Evolutionary conservation across 345 rosid species (phyloP), one percentile per base, ranked within the genome.

Genomic region (Gossypium arboreum): DNA sequence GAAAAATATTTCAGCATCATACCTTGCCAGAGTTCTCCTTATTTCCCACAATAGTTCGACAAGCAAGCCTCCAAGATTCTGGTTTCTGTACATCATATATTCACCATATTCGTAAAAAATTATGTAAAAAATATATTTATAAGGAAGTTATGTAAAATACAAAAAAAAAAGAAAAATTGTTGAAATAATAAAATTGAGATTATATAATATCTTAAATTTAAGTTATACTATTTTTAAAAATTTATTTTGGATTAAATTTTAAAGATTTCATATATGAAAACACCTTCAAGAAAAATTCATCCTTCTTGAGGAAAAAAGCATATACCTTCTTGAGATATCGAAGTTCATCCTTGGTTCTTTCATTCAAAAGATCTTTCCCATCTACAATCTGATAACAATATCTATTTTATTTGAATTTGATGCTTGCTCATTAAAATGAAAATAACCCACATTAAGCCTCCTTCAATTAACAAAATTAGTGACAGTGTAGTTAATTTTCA

Each of bases 1-100:
- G 56, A 16, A 51, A 51, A 1, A 51, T 51, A 51, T 20, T 16
- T 13, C 9, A 34, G 34, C 20, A 8, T 17, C 47, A 48, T 84
- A 91, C 94, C 97, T 91, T 90, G 79, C 98, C 98, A 12, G 91
- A 84, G 79, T 91, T 91, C 74, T 90, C 87, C 79, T 93, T 88
- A 77, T 93, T 86, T 77, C 97, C 98, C 45, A 93, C 97, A 48
- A 91, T 93, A n/a, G 93, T 93, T 73, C 90, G 94, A 80, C 98
- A 93, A 13, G 97, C 90, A 57, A 93, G 92, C 73, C 97, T 88
- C 94, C 98, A 93, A 9, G 98, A 84, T 78, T 93, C 94, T 8
- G 93, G 97, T 84, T 87, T 91, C 93, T 88, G 87, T 56, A 24
- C 27, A 57, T 51, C 1, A 16, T 34, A 34, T 34, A 34, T 34